Percentiles rank a stretch among this genome's conserved stretches.
Evolutionary conservation across 2,329 filamentous ascomycete species (phyloP).

Genomic region (Colletotrichum sansevieriae): DNA sequence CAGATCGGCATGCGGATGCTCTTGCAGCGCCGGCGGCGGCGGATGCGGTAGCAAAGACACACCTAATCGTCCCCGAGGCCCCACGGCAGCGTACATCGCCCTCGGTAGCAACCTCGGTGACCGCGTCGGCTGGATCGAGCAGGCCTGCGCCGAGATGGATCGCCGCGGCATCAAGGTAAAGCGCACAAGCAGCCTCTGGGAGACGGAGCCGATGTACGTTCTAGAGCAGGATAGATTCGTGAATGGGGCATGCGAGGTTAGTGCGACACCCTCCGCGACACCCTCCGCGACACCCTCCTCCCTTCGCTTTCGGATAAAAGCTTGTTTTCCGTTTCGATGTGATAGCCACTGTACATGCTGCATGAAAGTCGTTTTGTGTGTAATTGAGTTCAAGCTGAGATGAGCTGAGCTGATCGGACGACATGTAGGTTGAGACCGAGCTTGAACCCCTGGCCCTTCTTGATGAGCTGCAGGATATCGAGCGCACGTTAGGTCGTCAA

Average conservation of each 20-base stretch:
- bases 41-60: conserved; percentile 45
- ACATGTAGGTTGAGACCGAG: conserved; percentile 79
- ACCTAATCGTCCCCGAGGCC: conserved; percentile 43
- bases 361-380: background rate
- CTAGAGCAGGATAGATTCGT: conserved; percentile 88
- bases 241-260: conserved; percentile 92
- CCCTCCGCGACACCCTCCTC: conserved; percentile 6
- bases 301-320: conserved; percentile 3
- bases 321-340: background rate
- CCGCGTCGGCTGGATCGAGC: conserved; percentile 85
- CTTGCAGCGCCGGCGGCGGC: conserved; percentile 52
- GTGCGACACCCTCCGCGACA: conserved; percentile 48
- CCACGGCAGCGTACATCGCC: conserved; percentile 79
- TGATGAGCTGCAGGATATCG: conserved; percentile 86
- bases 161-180: conserved; percentile 78
- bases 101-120: conserved; percentile 94
- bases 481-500: conserved; percentile 80
- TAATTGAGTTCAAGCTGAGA: conserved; percentile 7
- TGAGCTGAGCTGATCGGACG: conserved; percentile 25
- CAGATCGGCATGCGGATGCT: conserved; percentile 48
- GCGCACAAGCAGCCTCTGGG: conserved; percentile 89
- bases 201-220: conserved; percentile 98
- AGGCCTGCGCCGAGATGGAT: conserved; percentile 84
- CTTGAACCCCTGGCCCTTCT: conserved; percentile 82
- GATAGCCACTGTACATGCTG: background rate